Base-by-base conservation (phyloP, 306 rosid species). In the Purshia tridentata region DNA sequence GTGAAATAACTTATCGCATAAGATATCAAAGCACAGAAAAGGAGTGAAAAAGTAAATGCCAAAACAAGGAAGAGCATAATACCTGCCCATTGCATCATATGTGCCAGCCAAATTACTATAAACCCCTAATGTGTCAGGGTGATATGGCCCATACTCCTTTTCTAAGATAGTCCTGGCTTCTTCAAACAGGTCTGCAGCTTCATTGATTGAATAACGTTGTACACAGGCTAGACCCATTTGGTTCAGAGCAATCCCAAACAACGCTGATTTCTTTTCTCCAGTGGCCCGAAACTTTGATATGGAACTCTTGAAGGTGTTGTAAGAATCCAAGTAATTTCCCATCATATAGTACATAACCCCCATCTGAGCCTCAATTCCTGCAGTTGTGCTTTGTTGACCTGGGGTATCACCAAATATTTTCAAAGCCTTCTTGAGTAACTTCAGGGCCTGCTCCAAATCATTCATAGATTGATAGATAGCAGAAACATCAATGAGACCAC, bases 31-130 rank as follows among this genome's bases (percentile, higher is more conserved):
- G 35, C 2, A 35, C 12, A 37, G 29, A 0, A 40, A 44, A 5
- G 3, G 39, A 61, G 20, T 4, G n/a, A 42, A 4, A 44, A 14
- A 63, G n/a, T 40, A 40, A 68, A 49, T 41, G 41, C 58, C 37
- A 71, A 19, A 80, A 54, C 37, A 50, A 15, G 35, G 45, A 13
- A 73, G 42, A 76, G 15, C 46, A 53, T 3, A n/a, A n/a, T 84
- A 89, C 98, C 98, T 92, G 65, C 96, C 96, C 98, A 92, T 89
- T 78, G 98, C 98, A 77, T 92, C 98, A 35, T 92, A 89, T 23
- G 92, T 89, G 10, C 93, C 98, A 18, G 98, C 93, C 58, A 92
- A 82, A 78, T 92, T 92, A 86, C 98, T 92, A 20, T 82, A 86
- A 54, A 92, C 98, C 19, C 93, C 96, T 60, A 92, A 81, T 51